These are phyloP conservation scores for Vigna reflexopilosa DNA, from an alignment of 306 rosid species.

Conservation along the genomic window DNA sequence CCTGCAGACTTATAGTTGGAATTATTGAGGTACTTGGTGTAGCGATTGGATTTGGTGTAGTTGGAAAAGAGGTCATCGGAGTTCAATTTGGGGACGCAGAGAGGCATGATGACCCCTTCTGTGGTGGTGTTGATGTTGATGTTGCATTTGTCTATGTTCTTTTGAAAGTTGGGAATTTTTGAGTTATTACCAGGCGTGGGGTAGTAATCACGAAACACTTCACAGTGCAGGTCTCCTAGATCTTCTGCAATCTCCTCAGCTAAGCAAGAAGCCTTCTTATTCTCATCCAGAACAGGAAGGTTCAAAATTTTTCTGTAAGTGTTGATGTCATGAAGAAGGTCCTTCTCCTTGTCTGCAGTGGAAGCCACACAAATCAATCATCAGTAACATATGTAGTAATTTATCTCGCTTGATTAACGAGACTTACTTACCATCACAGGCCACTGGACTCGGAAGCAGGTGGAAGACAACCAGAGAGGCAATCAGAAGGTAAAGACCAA, in stretches of 20 bases:
- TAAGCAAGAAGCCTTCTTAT: slow-evolving; percentile 59
- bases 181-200: slow-evolving; percentile 36
- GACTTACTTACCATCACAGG: slow-evolving; percentile 27
- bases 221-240: slow-evolving; percentile 53
- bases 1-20: slow-evolving; percentile 72
- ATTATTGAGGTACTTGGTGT: slow-evolving; percentile 57
- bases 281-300: slow-evolving; percentile 51
- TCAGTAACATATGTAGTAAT: no score
- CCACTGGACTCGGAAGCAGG: slow-evolving; percentile 41
- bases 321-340: slow-evolving; percentile 71
- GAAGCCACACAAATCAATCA: background rate
- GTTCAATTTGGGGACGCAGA: slow-evolving; percentile 56
- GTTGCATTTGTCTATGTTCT: slow-evolving; percentile 50
- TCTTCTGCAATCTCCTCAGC: slow-evolving; percentile 64
- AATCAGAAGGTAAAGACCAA: slow-evolving; percentile 42
- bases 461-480: slow-evolving; percentile 29
- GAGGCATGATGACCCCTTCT: slow-evolving; percentile 65
- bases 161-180: slow-evolving; percentile 46
- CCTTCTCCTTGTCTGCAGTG: slow-evolving; percentile 53
- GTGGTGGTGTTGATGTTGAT: slow-evolving; percentile 57
- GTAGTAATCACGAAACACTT: slow-evolving; percentile 42
- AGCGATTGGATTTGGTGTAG: slow-evolving; percentile 46
- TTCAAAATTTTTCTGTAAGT: slow-evolving; percentile 50
- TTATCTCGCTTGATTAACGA: no score
- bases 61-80: slow-evolving; percentile 42